phyloP scores from a whole-genome alignment of 768 basidiomycete genomes.

The Leccinum variicolor region DNA sequence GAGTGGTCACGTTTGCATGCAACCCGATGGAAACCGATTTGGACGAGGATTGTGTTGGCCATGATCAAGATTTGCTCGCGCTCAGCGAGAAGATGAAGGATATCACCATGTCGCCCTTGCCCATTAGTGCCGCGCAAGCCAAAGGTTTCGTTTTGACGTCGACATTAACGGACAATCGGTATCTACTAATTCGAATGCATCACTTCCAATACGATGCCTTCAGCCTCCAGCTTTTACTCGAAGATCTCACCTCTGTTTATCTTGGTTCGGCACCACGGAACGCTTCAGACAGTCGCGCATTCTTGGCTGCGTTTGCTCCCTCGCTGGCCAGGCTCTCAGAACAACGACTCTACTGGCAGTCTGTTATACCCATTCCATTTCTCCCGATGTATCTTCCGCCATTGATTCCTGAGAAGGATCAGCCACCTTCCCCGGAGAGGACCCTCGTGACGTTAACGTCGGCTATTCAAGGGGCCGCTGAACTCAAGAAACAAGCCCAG shows the following conservation, averaged over 20 bases:
- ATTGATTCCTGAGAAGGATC: neutral
- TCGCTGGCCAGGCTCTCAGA: conserved; percentile 15
- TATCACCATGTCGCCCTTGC: conserved; percentile 21
- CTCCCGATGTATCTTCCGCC: conserved; percentile 28
- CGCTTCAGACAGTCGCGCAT: conserved; percentile 26
- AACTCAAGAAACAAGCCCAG: conserved; percentile 45
- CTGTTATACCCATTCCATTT: conserved; percentile 28
- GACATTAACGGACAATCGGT: conserved; percentile 7
- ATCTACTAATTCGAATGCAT: conserved; percentile 36
- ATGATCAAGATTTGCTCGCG: conserved; percentile 4
- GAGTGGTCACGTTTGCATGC: conserved; percentile 24
- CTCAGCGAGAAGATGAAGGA: conserved; percentile 21
- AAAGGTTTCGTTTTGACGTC: conserved; percentile 20
- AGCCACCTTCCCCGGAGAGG: neutral
- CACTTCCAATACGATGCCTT: conserved; percentile 52
- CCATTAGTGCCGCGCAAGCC: conserved; percentile 18
- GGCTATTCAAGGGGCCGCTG: conserved; percentile 40
- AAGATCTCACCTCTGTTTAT: conserved; percentile 40
- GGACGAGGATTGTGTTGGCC: conserved; percentile 1
- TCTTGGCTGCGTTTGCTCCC: conserved; percentile 26
- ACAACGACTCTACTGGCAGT: conserved; percentile 37
- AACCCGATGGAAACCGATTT: conserved; percentile 4
- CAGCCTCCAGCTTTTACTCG: conserved; percentile 39
- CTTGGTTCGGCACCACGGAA: conserved; percentile 19
- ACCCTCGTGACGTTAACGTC: conserved; percentile 32